phyloP scores from a whole-genome alignment of 495 filamentous ascomycete species.

The Gamarada debralockiae region DNA sequence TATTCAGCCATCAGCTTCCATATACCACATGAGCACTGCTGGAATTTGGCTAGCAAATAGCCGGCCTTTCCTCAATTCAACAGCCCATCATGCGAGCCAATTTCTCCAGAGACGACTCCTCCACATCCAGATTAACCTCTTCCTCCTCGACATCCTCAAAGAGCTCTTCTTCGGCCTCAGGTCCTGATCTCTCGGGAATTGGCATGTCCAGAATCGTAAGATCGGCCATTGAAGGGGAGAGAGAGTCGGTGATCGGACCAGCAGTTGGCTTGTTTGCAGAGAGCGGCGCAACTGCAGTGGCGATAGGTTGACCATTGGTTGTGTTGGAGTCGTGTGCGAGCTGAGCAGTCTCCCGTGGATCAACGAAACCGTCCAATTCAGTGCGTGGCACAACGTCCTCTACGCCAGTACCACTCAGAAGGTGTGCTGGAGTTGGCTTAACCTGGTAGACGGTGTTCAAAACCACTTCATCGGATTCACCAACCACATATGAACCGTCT shows the following conservation, averaged over 20 bases:
- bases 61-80: background rate
- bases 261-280: background rate
- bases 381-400: slow-evolving; percentile 21
- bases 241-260: background rate
- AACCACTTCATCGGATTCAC: slow-evolving; percentile 5
- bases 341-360: background rate
- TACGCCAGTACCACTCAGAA: slow-evolving; percentile 20
- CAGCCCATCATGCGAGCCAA: slow-evolving; percentile 9
- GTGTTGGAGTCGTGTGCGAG: background rate
- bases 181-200: background rate
- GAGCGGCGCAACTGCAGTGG: background rate
- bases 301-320: background rate
- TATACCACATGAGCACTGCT: too few species aligned
- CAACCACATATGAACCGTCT: slow-evolving; percentile 2
- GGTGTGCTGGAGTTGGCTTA: background rate
- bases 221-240: background rate
- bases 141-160: slow-evolving; percentile 5
- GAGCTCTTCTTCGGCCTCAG: background rate
- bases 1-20: too few species aligned
- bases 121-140: background rate
- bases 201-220: background rate
- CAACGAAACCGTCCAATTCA: slow-evolving; percentile 17
- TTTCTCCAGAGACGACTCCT: slow-evolving; percentile 12
- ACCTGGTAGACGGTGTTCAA: slow-evolving; percentile 2
- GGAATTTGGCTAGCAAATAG: too few species aligned